Percentiles rank a stretch among this genome's conserved stretches.
Conservation (phyloP, 768 basidiomycete species). For the Leccinum broughii region DNA sequence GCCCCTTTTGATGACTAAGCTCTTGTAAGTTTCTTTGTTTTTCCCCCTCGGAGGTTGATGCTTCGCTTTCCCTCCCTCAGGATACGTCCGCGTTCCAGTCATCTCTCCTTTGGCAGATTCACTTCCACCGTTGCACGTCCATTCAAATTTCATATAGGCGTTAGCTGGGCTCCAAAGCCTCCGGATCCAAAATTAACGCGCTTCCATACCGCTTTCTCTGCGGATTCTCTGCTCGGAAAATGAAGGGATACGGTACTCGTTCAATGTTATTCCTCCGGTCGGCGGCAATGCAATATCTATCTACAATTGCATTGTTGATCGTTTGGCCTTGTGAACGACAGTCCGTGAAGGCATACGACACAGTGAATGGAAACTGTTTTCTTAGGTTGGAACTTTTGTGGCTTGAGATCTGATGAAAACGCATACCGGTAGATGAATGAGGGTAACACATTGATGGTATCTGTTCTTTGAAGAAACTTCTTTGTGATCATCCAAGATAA, state of each 20-base stretch:
- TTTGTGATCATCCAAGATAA: neutral
- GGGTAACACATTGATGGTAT: neutral
- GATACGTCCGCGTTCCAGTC: too few species aligned
- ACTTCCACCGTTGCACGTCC: slow-evolving; percentile 41
- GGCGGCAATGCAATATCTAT: neutral
- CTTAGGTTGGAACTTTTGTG: neutral
- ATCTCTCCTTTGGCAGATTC: slow-evolving; percentile 5
- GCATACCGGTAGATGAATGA: neutral
- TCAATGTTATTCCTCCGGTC: slow-evolving; percentile 10
- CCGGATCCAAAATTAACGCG: slow-evolving; percentile 38
- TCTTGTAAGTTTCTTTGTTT: too few species aligned
- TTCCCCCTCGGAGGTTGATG: too few species aligned
- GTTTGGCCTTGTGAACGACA: neutral
- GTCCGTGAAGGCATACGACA: neutral
- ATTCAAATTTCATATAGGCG: slow-evolving; percentile 74
- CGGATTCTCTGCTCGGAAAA: slow-evolving; percentile 55
- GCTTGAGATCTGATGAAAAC: neutral
- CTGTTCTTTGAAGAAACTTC: neutral
- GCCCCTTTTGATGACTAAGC: too few species aligned
- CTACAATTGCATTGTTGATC: neutral
- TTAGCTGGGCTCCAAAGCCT: slow-evolving; percentile 79
- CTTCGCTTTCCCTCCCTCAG: too few species aligned
- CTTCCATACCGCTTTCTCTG: slow-evolving; percentile 50
- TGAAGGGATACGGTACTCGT: slow-evolving; percentile 71
- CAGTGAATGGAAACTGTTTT: neutral